Evolutionary conservation across 495 filamentous ascomycete species (phyloP), one percentile per base, ranked within the genome.

Genomic region (Cryomyces minteri): DNA sequence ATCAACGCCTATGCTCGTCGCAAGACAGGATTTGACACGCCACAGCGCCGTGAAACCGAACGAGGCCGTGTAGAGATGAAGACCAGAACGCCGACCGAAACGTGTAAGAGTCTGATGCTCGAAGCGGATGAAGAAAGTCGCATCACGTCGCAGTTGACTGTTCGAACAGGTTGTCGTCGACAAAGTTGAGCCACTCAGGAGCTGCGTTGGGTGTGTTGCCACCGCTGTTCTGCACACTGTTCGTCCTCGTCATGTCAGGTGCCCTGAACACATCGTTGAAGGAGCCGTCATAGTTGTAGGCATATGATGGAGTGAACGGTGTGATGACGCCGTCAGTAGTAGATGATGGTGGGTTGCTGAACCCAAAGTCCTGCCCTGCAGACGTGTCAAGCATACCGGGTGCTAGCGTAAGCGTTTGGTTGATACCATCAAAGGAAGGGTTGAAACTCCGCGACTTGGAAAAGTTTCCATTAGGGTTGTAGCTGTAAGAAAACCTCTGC

Each of bases 401-500:
- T 9, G 39, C 32, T 12, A 56, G 41, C 18, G 18, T 25, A 25
- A 25, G 18, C 5, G 54, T 56, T 48, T 56, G 54, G 36, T 45
- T 48, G 31, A 56, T 46, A 12, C 51, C 54, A 9, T 43, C 40
- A 32, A 41, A 45, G 7, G 45, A 47, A 41, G 45, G 45, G 7
- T 41, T 36, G 9, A 30, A 11, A 5, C 41, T 39, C 43, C 12
- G 36, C 43, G 43, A 45, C 30, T 45, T 48, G 4, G 50, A 51
- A 8, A 39, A 31, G 12, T 45, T 46, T 18, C 37, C 43, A 34
- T 57, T 59, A 8, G 58, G 58, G 33, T 60, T 60, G 48, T 64
- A 62, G 32, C 55, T 61, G 47, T 65, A 65, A 25, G 18, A 25
- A 51, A 52, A 64, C 8, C 58, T 52, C 40, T 60, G 46, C 38